phyloP scores from a whole-genome alignment of 164 flowering plant genomes.

The Liquidambar formosana region DNA sequence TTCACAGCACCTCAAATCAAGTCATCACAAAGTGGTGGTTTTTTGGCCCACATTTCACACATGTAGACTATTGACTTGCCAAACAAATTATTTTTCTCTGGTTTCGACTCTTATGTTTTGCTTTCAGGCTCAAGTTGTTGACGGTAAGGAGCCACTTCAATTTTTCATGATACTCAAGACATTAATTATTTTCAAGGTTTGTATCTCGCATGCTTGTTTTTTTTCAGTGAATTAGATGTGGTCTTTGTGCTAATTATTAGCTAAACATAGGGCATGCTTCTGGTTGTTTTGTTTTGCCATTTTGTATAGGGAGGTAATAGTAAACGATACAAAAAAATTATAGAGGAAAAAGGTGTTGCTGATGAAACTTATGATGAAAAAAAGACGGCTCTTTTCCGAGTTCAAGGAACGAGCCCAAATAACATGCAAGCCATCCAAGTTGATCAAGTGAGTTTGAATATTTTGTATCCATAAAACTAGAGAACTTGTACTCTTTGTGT shows the following conservation, averaged over 20 bases:
- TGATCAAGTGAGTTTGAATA: slow-evolving; percentile 42
- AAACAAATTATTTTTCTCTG: background rate
- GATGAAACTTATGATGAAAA: slow-evolving; percentile 50
- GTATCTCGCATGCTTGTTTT: background rate
- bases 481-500: background rate
- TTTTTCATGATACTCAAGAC: slow-evolving; percentile 56
- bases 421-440: slow-evolving; percentile 80
- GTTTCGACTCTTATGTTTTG: background rate
- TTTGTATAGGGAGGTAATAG: slow-evolving; percentile 53
- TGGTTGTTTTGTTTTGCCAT: slow-evolving; percentile 2
- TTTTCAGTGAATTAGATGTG: background rate
- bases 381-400: slow-evolving; percentile 55
- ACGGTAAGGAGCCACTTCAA: slow-evolving; percentile 63
- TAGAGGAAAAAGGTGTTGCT: slow-evolving; percentile 36
- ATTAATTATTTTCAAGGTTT: slow-evolving; percentile 68
- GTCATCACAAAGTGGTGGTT: background rate
- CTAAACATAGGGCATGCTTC: background rate
- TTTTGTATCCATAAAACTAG: background rate
- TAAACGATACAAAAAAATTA: slow-evolving; percentile 36
- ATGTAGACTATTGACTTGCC: background rate
- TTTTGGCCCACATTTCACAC: background rate
- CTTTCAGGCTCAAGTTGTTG: slow-evolving; percentile 58
- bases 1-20: background rate
- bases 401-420: slow-evolving; percentile 54
- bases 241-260: background rate